A percentile compares a stretch with the other conserved stretches of the same genome.
Conservation (phyloP, 2,329 filamentous ascomycete species). For the Drechslera avenae region DNA sequence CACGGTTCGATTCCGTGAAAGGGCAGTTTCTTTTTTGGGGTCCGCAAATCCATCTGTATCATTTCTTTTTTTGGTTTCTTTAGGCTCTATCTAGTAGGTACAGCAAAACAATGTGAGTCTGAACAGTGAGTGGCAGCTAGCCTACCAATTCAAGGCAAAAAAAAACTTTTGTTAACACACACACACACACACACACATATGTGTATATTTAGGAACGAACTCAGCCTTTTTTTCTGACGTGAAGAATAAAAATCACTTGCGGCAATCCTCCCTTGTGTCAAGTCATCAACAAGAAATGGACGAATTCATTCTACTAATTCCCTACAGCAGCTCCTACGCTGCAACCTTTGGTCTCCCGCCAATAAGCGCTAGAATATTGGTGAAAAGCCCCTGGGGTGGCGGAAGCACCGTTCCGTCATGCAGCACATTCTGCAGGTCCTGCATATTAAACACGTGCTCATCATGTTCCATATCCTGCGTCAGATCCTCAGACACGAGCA, state of each 20-base stretch:
- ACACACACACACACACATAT: no score
- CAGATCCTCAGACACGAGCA: conserved; percentile 13
- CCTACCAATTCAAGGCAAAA: no score
- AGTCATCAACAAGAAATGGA: not conserved
- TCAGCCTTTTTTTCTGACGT: no score
- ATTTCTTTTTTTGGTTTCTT: no score
- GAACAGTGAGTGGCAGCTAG: no score
- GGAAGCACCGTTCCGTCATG: conserved; percentile 21
- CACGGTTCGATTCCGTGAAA: conserved; percentile 14
- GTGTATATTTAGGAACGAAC: no score
- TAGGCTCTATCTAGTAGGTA: no score
- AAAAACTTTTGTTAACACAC: no score
- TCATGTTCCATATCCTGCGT: conserved; percentile 20
- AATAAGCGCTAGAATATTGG: conserved; percentile 22
- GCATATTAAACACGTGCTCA: conserved; percentile 20
- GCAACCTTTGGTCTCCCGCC: conserved; percentile 18
- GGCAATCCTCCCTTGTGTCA: no score
- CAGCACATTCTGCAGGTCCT: conserved; percentile 25
- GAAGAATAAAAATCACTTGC: no score
- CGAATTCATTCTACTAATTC: not conserved
- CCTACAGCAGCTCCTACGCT: conserved; percentile 11
- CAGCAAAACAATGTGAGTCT: no score
- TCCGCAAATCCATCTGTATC: no score
- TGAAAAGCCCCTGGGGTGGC: conserved; percentile 24
- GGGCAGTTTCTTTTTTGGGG: conserved; percentile 9